These are phyloP conservation scores for Arxiozyma slooffiae DNA, from an alignment of 1,139 yeast genomes.

Conservation along the genomic window DNA sequence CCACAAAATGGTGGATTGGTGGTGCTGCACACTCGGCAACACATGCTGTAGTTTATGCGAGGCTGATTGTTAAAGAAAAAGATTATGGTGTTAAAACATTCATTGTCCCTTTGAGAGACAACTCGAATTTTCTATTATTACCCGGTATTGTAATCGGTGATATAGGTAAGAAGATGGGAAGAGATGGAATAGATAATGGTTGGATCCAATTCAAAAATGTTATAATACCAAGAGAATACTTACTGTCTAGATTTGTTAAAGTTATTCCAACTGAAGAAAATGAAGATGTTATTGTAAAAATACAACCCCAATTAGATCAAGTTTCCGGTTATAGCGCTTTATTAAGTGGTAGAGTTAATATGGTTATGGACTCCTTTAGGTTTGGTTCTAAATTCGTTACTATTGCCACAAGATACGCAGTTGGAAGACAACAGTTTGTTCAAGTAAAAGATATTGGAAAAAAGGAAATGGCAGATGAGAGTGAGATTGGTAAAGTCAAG, in stretches of 20 bases:
- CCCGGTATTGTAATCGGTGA: constrained; percentile 85
- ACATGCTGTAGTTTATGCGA: constrained; percentile 71
- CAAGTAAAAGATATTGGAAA: constrained; percentile 12
- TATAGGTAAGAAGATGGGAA: constrained; percentile 90
- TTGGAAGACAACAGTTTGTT: constrained; percentile 81
- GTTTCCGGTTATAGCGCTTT: constrained; percentile 72
- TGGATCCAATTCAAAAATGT: constrained; percentile 86
- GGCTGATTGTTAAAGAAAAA: constrained; percentile 68
- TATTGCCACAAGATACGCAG: constrained; percentile 79
- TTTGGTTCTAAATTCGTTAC: constrained; percentile 71
- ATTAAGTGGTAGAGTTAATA: constrained; percentile 78
- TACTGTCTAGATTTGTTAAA: constrained; percentile 73
- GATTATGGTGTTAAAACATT: constrained; percentile 89
- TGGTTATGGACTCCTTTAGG: constrained; percentile 80
- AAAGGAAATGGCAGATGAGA: background rate
- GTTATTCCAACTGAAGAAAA: constrained; percentile 50
- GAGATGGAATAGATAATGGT: constrained; percentile 74
- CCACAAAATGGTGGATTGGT: constrained; percentile 98
- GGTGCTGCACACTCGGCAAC: constrained; percentile 95
- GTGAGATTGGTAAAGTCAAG: background rate
- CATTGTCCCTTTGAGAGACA: constrained; percentile 79
- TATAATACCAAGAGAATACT: constrained; percentile 69
- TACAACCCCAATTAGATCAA: constrained; percentile 71
- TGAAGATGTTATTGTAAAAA: constrained; percentile 39
- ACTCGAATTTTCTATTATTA: constrained; percentile 49